Base-by-base conservation (phyloP, 176 grass and related monocot species). In the Typha latifolia region DNA sequence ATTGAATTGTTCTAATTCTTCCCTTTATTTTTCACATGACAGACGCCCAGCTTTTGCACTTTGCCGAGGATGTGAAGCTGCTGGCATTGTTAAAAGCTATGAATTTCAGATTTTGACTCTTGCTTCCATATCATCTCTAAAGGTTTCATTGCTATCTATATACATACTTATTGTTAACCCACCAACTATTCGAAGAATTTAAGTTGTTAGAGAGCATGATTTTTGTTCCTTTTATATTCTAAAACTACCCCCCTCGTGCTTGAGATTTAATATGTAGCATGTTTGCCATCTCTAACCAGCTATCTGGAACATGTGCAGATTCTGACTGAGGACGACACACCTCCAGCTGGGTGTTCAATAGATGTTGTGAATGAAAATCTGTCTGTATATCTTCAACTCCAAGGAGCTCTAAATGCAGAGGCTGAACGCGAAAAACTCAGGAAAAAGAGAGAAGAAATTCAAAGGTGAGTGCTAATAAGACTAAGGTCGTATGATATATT, bases 351-450 rank as follows among this genome's bases (percentile, higher is more conserved):
- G 55, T 96, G 80, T 78, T 80, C 88, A 55, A 88, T 87, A 66
- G 82, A 81, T 66, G 87, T 96, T 64, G 82, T 96, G 26, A 91
- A 88, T 34, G 86, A 88, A 79, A 78, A 88, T 68, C 68, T 89
- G 24, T 86, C 85, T 10, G 80, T 96, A 16, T 91, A 86, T 82
- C 92, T 96, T 66, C 77, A 96, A 73, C 91, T 96, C 22, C 87
- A 85, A 80, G 92, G 88, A 53, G 85, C 85, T 73, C 72, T 96
- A 16, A 84, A 96, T 82, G 62, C 85, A 19, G 82, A 91, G 62
- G 85, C 69, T 15, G 92, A 96, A 73, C 73, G 22, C 3, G 85
- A 91, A 72, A 96, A 96, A 62, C 81, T 96, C 19, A 78, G 77
- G 63, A 91, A 96, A 66, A 91, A 81, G 59, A 91, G 75, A 76